These are phyloP conservation scores for Micractinium conductrix DNA, from an alignment of 139 green algal genomes.

Conservation along the genomic window DNA sequence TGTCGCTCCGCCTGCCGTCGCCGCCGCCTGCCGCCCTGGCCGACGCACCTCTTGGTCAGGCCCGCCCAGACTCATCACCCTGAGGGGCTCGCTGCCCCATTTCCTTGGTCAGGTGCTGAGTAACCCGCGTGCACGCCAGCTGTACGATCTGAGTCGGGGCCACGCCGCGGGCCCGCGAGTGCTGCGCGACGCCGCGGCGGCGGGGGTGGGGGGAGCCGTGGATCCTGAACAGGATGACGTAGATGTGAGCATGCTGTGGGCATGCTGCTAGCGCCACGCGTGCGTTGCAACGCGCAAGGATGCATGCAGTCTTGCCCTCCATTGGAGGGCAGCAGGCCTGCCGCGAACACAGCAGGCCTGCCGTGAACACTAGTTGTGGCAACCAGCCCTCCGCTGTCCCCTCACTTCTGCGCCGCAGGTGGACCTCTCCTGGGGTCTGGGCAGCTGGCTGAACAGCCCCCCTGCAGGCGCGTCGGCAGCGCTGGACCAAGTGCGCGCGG, in stretches of 20 bases:
- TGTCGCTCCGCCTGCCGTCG: neutral
- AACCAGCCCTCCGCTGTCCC: neutral
- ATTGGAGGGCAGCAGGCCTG: no score
- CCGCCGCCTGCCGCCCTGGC: no score
- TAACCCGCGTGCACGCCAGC: slow-evolving; percentile 29
- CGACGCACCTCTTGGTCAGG: neutral
- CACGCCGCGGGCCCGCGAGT: neutral
- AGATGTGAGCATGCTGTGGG: neutral
- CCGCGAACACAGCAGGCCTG: no score
- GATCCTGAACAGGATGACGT: no score
- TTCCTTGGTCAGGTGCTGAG: slow-evolving; percentile 32
- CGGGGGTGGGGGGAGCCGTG: neutral
- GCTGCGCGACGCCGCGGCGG: slow-evolving; percentile 18
- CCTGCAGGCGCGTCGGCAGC: neutral
- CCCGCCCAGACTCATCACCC: neutral
- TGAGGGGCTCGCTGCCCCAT: no score
- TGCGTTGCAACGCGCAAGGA: no score
- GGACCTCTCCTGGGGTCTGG: slow-evolving; percentile 31
- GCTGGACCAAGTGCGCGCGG: slow-evolving; percentile 40
- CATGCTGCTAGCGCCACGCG: neutral
- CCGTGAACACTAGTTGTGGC: no score
- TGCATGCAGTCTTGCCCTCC: no score
- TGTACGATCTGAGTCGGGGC: slow-evolving; percentile 50
- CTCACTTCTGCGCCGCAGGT: neutral
- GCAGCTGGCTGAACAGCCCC: neutral